These are phyloP conservation scores for Arthroderma uncinatum DNA, from an alignment of 2,329 filamentous ascomycete genomes.

Conservation along the genomic window DNA sequence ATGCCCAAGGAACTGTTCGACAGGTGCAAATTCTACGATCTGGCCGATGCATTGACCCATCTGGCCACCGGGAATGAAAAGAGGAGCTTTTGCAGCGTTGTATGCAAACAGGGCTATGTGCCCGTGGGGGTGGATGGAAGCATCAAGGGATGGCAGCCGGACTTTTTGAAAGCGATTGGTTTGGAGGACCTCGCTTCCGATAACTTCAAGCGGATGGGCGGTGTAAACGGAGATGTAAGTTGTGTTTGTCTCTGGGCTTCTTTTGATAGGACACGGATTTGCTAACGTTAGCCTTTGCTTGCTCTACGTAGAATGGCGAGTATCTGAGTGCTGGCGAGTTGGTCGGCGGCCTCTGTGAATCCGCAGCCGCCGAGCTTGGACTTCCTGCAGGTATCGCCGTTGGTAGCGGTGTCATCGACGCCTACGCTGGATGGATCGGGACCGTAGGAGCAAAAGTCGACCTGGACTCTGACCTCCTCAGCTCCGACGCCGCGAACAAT, in stretches of 20 bases:
- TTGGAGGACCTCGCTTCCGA: constrained; percentile 74
- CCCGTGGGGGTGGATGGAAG: constrained; percentile 95
- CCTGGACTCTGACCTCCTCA: constrained; percentile 56
- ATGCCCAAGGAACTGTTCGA: constrained; percentile 88
- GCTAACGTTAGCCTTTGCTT: constrained; percentile 7
- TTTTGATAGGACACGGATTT: neutral
- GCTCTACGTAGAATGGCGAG: constrained; percentile 60
- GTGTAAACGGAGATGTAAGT: constrained; percentile 87
- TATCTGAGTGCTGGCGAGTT: constrained; percentile 88
- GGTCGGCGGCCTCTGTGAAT: constrained; percentile 72
- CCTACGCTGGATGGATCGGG: constrained; percentile 96
- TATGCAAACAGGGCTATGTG: constrained; percentile 94
- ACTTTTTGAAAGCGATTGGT: constrained; percentile 80
- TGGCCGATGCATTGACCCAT: constrained; percentile 86
- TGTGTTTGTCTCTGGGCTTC: constrained; percentile 27
- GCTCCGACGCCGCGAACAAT: constrained; percentile 59
- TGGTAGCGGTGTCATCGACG: constrained; percentile 93
- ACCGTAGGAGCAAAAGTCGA: constrained; percentile 95
- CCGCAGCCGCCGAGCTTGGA: constrained; percentile 71
- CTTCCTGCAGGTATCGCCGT: constrained; percentile 80
- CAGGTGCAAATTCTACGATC: constrained; percentile 92
- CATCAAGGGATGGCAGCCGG: constrained; percentile 95
- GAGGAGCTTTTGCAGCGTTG: constrained; percentile 86
- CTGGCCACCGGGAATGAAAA: constrained; percentile 86
- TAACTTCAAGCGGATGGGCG: constrained; percentile 85